phyloP scores from a whole-genome alignment of 2,329 filamentous ascomycete genomes.

The Botrytis fabae region DNA sequence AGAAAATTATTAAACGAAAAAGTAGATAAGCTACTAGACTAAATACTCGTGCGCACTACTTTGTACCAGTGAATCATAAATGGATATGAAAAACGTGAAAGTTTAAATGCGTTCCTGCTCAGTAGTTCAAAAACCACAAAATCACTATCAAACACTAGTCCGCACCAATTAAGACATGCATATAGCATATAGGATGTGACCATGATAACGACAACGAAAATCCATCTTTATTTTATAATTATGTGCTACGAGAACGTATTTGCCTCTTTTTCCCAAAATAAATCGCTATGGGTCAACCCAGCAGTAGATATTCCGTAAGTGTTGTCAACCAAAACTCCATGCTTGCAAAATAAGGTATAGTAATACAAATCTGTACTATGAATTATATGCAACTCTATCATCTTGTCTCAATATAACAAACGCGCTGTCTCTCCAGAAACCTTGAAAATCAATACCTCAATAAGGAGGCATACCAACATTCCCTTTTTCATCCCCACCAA shows the following conservation, averaged over 20 bases:
- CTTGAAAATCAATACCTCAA: constrained; percentile 26
- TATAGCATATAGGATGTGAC: not conserved
- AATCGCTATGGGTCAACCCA: not conserved
- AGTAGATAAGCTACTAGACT: not conserved
- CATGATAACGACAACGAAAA: not conserved
- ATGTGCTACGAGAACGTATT: not conserved
- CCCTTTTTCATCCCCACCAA: constrained; percentile 30
- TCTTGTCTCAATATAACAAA: constrained; percentile 1
- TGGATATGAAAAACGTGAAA: not conserved
- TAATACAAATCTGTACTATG: constrained; percentile 13
- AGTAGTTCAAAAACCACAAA: not conserved
- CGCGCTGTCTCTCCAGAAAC: not conserved
- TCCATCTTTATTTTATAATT: not conserved
- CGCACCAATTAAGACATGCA: not conserved
- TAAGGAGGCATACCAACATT: constrained; percentile 39
- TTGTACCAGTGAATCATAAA: not conserved
- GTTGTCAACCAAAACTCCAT: constrained; percentile 17
- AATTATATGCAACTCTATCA: constrained; percentile 21
- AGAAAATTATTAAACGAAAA: not conserved
- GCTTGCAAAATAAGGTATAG: constrained; percentile 16
- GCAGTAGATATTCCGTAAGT: constrained; percentile 2
- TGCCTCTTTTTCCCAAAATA: not conserved
- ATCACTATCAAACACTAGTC: not conserved
- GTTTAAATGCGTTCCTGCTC: not conserved
- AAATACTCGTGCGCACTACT: not conserved